Percentiles rank a stretch among this genome's conserved stretches.
These are phyloP conservation scores for Sporisorium graminicola DNA, from an alignment of 1,284 basidiomycete species.

Conservation along the genomic window DNA sequence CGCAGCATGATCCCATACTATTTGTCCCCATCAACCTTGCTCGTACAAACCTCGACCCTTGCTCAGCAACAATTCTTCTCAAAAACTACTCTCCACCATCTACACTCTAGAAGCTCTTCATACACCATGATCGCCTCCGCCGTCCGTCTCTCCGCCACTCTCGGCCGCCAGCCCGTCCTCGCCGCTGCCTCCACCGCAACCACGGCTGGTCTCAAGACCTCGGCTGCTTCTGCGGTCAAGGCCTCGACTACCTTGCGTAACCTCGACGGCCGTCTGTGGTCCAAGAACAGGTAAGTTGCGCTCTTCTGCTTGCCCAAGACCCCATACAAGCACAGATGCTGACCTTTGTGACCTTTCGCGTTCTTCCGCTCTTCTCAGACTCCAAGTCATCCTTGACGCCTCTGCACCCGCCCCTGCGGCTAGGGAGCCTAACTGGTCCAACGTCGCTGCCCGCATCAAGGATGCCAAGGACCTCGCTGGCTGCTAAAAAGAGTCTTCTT, in stretches of 20 bases:
- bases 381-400: slow-evolving; percentile 41
- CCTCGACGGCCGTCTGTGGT: slow-evolving; percentile 46
- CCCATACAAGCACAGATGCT: slow-evolving; percentile 4
- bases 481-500: slow-evolving; percentile 23
- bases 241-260: slow-evolving; percentile 37
- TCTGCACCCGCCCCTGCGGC: slow-evolving; percentile 27
- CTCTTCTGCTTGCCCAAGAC: neutral
- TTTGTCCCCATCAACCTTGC: neutral
- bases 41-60: neutral
- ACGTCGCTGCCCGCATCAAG: slow-evolving; percentile 38
- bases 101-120: slow-evolving; percentile 2
- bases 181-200: slow-evolving; percentile 30
- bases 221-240: slow-evolving; percentile 30
- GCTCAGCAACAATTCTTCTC: neutral
- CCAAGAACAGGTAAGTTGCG: slow-evolving; percentile 43
- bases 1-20: neutral
- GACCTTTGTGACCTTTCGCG: neutral
- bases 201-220: slow-evolving; percentile 51
- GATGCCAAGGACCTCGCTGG: slow-evolving; percentile 51
- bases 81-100: neutral
- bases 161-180: slow-evolving; percentile 44
- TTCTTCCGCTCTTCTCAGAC: slow-evolving; percentile 19
- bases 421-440: slow-evolving; percentile 49
- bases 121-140: slow-evolving; percentile 44
- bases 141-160: slow-evolving; percentile 49